Evolutionary conservation across 306 rosid species (phyloP).

Genomic region (Gillenia trifoliata): DNA sequence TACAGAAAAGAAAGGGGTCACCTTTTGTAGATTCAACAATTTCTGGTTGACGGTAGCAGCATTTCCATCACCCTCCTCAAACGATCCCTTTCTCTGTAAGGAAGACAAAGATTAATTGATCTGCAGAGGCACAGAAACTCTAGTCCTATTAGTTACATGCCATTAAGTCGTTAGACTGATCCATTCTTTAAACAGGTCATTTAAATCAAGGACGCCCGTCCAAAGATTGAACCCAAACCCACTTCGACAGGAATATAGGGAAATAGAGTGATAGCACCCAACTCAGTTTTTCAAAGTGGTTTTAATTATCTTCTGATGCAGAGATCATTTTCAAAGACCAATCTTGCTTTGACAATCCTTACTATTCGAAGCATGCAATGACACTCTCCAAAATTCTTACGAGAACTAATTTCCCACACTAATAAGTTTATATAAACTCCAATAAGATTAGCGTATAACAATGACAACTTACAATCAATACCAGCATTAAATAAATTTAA

Average conservation of each 20-base stretch:
- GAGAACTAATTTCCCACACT: background rate
- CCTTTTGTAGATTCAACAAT: conserved; percentile 50
- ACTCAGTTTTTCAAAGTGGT: background rate
- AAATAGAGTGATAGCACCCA: background rate
- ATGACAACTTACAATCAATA: background rate
- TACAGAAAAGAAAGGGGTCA: conserved; percentile 12
- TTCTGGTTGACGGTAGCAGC: conserved; percentile 41
- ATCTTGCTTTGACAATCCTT: background rate
- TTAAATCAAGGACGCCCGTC: background rate
- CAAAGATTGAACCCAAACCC: background rate
- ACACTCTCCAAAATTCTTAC: background rate
- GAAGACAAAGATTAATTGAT: conserved; percentile 10
- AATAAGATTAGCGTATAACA: background rate
- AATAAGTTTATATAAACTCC: background rate
- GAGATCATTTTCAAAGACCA: background rate
- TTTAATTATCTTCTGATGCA: background rate
- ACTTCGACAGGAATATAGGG: background rate
- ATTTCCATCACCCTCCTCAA: conserved; percentile 24
- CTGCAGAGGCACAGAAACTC: background rate
- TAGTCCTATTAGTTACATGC: background rate
- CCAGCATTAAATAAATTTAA: background rate
- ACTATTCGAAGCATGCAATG: background rate
- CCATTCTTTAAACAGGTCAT: background rate
- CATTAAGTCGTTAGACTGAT: background rate
- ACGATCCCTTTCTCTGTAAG: conserved; percentile 49